These are phyloP conservation scores for Colletotrichum sp. DNA, from an alignment of 2,329 filamentous ascomycete species.

Conservation along the genomic window DNA sequence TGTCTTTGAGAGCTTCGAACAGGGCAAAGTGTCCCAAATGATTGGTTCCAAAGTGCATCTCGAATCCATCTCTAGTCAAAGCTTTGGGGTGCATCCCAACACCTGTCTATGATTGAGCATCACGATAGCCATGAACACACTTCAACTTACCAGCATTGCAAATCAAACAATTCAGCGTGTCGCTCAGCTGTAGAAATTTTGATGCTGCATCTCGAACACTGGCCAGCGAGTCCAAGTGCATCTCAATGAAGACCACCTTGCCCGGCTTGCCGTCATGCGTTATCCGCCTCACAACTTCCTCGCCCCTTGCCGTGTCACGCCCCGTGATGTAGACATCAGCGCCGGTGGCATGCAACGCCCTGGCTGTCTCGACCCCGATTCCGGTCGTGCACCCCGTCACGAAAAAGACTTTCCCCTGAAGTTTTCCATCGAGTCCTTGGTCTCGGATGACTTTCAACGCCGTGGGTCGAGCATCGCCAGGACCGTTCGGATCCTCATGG, in stretches of 20 bases:
- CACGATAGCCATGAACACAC: neutral
- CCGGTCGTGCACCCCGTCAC: constrained; percentile 48
- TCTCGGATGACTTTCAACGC: constrained; percentile 19
- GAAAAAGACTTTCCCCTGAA: constrained; percentile 38
- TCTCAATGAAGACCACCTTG: constrained; percentile 36
- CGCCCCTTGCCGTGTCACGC: constrained; percentile 36
- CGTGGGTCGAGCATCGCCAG: constrained; percentile 18
- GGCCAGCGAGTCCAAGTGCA: constrained; percentile 33
- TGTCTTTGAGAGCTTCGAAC: constrained; percentile 50
- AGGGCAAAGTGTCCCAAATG: constrained; percentile 50
- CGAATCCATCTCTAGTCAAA: constrained; percentile 48
- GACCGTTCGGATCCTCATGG: neutral
- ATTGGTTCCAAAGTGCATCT: constrained; percentile 56
- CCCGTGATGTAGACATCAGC: constrained; percentile 48
- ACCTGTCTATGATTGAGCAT: neutral
- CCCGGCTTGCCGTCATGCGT: constrained; percentile 5
- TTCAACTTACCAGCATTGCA: constrained; percentile 43
- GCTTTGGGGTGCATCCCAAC: constrained; percentile 42
- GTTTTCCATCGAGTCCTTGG: neutral
- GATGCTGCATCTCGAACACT: constrained; percentile 31
- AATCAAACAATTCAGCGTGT: constrained; percentile 36
- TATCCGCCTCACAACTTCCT: constrained; percentile 25
- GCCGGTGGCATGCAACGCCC: constrained; percentile 46
- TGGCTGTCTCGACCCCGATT: constrained; percentile 45
- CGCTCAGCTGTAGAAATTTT: constrained; percentile 11